A percentile compares a stretch with the other conserved stretches of the same genome.
Conservation (phyloP, 1,139 yeast genomes). For the Geotrichum cucujoidarum region DNA sequence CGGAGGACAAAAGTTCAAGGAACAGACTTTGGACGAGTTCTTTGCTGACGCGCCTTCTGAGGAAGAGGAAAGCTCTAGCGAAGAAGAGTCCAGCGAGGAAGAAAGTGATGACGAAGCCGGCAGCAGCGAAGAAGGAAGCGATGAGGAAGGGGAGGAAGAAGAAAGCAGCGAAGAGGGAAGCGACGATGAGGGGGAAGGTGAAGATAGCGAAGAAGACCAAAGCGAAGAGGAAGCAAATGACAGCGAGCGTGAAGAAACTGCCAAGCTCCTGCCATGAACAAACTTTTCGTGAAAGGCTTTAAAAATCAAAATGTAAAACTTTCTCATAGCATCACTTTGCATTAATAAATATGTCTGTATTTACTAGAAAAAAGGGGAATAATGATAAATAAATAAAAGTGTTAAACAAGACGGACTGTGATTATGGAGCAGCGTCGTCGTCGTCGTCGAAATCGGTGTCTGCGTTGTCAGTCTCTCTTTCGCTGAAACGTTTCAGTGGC, state of each 20-base stretch:
- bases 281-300: no score
- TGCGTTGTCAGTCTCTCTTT: neutral
- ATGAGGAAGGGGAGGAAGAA: constrained; percentile 18
- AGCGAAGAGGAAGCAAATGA: constrained; percentile 2
- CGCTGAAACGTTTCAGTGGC: constrained; percentile 39
- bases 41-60: constrained; percentile 51
- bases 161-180: constrained; percentile 15
- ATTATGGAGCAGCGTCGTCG: no score
- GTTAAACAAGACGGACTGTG: no score
- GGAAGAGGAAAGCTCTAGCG: constrained; percentile 29
- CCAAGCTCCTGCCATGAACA: constrained; percentile 1
- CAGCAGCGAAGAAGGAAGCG: constrained; percentile 25
- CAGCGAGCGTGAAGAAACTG: constrained; percentile 1
- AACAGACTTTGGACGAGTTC: constrained; percentile 82
- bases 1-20: constrained; percentile 41
- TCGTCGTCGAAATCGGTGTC: constrained; percentile 2
- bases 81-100: constrained; percentile 28
- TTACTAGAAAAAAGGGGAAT: no score
- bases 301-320: no score
- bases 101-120: constrained; percentile 26
- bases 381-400: no score
- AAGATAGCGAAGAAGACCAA: constrained; percentile 14
- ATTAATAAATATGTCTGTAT: no score
- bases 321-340: no score
- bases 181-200: constrained; percentile 64